phyloP scores from a whole-genome alignment of 192 early-diverging fungal species.

The Chytriomyces sp. region DNA sequence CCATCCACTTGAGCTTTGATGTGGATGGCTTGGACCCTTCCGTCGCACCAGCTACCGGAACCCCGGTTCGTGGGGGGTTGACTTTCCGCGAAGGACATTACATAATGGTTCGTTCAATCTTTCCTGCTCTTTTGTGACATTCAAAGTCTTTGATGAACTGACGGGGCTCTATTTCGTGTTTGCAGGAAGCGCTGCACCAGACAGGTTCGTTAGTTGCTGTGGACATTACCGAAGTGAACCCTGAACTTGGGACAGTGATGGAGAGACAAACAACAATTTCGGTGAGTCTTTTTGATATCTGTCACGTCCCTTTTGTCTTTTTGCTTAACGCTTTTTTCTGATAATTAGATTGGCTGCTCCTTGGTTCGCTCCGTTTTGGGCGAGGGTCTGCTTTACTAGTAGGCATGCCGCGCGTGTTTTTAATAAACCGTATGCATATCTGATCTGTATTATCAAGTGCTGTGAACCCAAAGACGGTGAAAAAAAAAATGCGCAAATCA shows the following conservation, averaged over 20 bases:
- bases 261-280: constrained; percentile 77
- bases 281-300: constrained; percentile 41
- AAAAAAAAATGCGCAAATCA: background rate
- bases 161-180: background rate
- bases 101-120: constrained; percentile 52
- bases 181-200: constrained; percentile 83
- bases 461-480: background rate
- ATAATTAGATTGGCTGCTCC: constrained; percentile 73
- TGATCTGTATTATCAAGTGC: no score
- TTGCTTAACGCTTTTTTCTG: background rate
- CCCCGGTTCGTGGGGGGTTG: constrained; percentile 92
- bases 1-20: constrained; percentile 68
- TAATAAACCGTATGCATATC: no score
- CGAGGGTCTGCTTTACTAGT: constrained; percentile 72
- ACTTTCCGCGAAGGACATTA: constrained; percentile 97
- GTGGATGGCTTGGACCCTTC: constrained; percentile 95
- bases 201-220: constrained; percentile 88
- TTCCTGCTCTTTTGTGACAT: background rate
- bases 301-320: background rate
- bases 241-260: constrained; percentile 77
- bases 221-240: constrained; percentile 97
- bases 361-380: constrained; percentile 84
- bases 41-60: constrained; percentile 93
- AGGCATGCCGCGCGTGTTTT: background rate
- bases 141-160: background rate